Conservation (phyloP, 2,329 filamentous ascomycete genomes). For the Sordariomycetes sp. region DNA sequence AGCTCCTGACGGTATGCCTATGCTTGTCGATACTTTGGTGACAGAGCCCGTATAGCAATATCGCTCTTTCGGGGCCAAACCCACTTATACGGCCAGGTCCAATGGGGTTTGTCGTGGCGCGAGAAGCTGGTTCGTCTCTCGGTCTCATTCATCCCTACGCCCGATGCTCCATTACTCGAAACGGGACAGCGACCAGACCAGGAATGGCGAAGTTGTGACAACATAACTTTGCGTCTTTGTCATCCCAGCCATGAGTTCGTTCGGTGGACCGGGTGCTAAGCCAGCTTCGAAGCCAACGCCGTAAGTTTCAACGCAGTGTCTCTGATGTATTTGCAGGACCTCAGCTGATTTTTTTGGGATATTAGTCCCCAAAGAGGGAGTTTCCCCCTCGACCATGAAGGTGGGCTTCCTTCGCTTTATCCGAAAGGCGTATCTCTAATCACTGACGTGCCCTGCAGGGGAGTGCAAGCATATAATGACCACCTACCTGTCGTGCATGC, state of each 20-base stretch:
- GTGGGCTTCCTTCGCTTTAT: conserved; percentile 13
- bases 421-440: not conserved
- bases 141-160: not conserved
- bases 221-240: not conserved
- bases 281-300: conserved; percentile 58
- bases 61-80: not conserved
- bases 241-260: conserved; percentile 41
- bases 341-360: not conserved
- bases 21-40: not conserved
- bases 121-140: not conserved
- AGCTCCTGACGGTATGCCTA: not conserved
- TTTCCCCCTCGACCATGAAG: conserved; percentile 94
- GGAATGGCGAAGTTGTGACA: not conserved
- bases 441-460: conserved; percentile 35
- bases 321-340: not conserved
- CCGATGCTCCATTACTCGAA: not conserved
- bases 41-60: not conserved
- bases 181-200: not conserved
- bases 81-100: not conserved
- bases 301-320: conserved; percentile 31
- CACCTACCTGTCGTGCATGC: conserved; percentile 78
- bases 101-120: not conserved
- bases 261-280: conserved; percentile 61
- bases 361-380: conserved; percentile 77
- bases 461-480: conserved; percentile 90